Percentiles rank a stretch among this genome's conserved stretches.
phyloP scores from a whole-genome alignment of 768 basidiomycete species.

The Tricholoma bakamatsutake region DNA sequence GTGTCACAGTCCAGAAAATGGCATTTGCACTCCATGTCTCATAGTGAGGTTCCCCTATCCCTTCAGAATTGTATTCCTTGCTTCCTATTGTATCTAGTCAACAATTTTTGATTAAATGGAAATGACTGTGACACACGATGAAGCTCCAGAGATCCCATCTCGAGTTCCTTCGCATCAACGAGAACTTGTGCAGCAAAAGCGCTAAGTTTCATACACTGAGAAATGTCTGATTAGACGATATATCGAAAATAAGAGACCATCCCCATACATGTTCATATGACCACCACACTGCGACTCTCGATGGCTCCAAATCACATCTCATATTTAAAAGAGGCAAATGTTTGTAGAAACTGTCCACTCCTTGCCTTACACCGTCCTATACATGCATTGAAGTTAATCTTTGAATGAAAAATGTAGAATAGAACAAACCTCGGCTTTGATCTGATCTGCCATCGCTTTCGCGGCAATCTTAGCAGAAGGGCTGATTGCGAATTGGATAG shows the following conservation, averaged over 20 bases:
- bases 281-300: conserved; percentile 54
- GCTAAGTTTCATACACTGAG: conserved; percentile 46
- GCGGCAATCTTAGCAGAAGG: conserved; percentile 45
- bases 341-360: conserved; percentile 51
- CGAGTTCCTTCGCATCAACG: conserved; percentile 36
- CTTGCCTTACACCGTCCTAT: conserved; percentile 41
- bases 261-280: conserved; percentile 39
- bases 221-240: not conserved
- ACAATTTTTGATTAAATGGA: not conserved
- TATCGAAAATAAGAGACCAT: not conserved
- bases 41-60: conserved; percentile 31
- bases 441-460: conserved; percentile 40
- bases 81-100: conserved; percentile 21
- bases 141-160: conserved; percentile 37
- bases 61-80: conserved; percentile 38
- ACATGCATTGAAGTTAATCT: not conserved
- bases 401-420: not conserved
- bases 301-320: conserved; percentile 54
- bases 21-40: conserved; percentile 39
- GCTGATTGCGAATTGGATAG: conserved; percentile 43
- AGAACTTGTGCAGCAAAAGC: conserved; percentile 48
- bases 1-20: conserved; percentile 45
- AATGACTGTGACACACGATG: conserved; percentile 36
- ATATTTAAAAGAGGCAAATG: conserved; percentile 58
- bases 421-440: conserved; percentile 38